Evolutionary conservation across 345 rosid genomes (phyloP).

Genomic region (Eucalyptus victrix): DNA sequence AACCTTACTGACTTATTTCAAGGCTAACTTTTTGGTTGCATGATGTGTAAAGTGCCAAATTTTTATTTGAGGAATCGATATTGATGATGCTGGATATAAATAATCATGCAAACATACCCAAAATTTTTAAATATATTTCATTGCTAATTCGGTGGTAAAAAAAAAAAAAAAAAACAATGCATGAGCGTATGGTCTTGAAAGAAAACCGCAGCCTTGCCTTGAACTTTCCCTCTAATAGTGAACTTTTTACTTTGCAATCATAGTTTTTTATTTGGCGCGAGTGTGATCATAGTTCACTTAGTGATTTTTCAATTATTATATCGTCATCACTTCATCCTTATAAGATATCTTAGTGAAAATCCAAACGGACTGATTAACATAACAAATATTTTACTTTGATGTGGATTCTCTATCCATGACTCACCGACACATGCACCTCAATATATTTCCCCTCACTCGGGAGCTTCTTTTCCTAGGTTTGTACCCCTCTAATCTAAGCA

Average conservation of each 20-base stretch:
- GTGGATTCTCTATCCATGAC: neutral
- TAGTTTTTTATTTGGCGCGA: neutral
- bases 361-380: neutral
- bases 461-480: neutral
- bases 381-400: neutral
- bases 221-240: neutral
- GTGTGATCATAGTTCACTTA: neutral
- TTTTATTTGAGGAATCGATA: neutral
- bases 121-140: neutral
- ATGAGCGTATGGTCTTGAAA: neutral
- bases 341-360: neutral
- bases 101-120: neutral
- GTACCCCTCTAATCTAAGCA: neutral
- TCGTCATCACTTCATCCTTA: neutral
- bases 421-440: neutral
- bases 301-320: neutral
- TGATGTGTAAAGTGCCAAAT: neutral
- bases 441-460: neutral
- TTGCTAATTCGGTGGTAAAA: neutral
- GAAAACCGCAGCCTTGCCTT: neutral
- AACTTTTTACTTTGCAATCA: neutral
- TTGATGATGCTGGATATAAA: neutral
- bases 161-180: neutral
- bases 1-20: neutral
- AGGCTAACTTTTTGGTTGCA: neutral